Percentiles rank a stretch among this genome's conserved stretches.
These are phyloP conservation scores for Aspergillus neoniger DNA, from an alignment of 2,329 filamentous ascomycete genomes.

Conservation along the genomic window DNA sequence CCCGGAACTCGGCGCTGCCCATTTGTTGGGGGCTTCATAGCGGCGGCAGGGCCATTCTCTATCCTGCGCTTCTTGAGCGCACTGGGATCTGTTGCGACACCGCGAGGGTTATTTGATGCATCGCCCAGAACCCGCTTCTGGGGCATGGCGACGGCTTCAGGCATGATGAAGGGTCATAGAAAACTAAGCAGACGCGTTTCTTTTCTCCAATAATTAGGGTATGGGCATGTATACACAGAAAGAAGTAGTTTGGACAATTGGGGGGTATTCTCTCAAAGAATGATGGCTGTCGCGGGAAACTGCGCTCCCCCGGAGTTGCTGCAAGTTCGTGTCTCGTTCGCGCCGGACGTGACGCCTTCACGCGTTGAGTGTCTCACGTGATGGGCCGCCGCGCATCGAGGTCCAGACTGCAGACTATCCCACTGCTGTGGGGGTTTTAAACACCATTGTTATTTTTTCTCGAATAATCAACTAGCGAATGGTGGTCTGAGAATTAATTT, in stretches of 20 bases:
- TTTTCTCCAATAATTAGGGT: background rate
- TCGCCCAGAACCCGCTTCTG: conserved; percentile 75
- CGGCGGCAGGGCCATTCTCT: conserved; percentile 55
- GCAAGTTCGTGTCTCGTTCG: conserved; percentile 22
- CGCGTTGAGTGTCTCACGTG: conserved; percentile 14
- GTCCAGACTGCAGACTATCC: background rate
- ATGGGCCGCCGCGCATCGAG: background rate
- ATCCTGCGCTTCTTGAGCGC: conserved; percentile 81
- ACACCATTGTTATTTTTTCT: background rate
- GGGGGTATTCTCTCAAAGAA: background rate
- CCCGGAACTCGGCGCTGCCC: conserved; percentile 56
- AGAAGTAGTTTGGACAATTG: background rate
- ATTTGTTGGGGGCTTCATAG: conserved; percentile 62
- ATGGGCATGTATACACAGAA: no score
- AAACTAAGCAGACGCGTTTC: background rate
- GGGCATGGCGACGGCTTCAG: conserved; percentile 49
- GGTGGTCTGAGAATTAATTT: no score
- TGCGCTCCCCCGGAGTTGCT: conserved; percentile 12
- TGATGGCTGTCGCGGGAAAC: conserved; percentile 13
- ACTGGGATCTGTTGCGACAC: conserved; percentile 52
- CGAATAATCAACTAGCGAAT: background rate
- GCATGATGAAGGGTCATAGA: conserved; percentile 35
- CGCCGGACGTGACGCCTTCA: conserved; percentile 23
- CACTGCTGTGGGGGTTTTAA: background rate
- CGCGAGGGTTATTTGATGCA: conserved; percentile 64